Evolutionary conservation across 2,329 filamentous ascomycete genomes (phyloP), one percentile per base, ranked within the genome.

Genomic region (Pestalotiopsis sp.): DNA sequence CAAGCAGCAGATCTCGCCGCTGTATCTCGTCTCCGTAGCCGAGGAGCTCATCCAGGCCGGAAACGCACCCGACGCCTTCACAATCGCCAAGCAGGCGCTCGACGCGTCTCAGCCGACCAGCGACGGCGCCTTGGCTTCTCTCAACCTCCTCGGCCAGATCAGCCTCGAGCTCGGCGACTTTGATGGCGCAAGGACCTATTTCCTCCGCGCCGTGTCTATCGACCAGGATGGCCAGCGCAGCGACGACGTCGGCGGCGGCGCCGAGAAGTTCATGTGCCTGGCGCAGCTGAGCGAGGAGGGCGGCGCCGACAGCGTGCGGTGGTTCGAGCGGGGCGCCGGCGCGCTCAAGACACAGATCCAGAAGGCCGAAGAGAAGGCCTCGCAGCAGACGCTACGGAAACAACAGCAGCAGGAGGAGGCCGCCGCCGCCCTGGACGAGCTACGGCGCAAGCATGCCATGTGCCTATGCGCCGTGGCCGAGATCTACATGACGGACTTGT

Each of bases 401-500:
- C 59, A 66, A 20, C 66, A 58, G 44, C 80, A 70, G 74, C 80
- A 78, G 68, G 78, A 72, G 69, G 75, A 79, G 64, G 72, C 77
- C 30, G 69, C 82, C 26, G 72, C 77, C 26, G 69, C 82, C 26
- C 74, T 89, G 55, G 86, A 90, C 35, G 92, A 88, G 79, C 93
- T 93, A 83, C 91, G 91, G 78, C 85, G 86, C 71, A 96, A 96
- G 80, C 85, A 98, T 44, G 93, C 94, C 2, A 94, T 94, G 73
- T 93, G 94, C n/a, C 86, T 99, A 44, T 99, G 97, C 80, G 94
- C 93, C 35, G 93, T 98, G 69, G 91, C 93, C 6, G 96, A 99
- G 82, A 94, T 99, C 63, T 99, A 98, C 84, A 99, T 99, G 96
- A 99, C 96, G 11, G 96, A 99, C 82, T 82, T 98, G 74, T 96